Conservation (phyloP, 2,329 filamentous ascomycete genomes). For the Hymenoscyphus fructigenus region DNA sequence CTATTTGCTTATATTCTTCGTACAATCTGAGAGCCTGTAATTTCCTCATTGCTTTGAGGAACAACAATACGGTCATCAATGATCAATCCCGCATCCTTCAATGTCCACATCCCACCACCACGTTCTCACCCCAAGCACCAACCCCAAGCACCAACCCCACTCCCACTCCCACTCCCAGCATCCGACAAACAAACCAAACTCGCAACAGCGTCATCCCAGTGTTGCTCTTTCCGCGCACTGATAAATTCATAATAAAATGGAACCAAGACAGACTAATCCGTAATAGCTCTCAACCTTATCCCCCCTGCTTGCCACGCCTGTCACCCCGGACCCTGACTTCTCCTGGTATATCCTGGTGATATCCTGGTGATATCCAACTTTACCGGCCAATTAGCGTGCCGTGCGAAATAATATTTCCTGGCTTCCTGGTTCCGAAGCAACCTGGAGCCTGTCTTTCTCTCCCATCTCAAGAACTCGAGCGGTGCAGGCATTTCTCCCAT, state of each 20-base stretch:
- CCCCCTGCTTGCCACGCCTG: neutral
- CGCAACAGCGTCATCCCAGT: too few species aligned
- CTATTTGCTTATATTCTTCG: neutral
- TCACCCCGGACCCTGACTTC: neutral
- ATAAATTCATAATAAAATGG: too few species aligned
- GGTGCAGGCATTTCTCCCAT: neutral
- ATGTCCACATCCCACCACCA: neutral
- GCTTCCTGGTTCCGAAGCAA: neutral
- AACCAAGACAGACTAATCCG: too few species aligned
- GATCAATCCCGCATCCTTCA: neutral
- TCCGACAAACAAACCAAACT: too few species aligned
- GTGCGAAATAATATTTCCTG: neutral
- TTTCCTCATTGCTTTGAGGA: too few species aligned
- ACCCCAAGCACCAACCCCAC: neutral
- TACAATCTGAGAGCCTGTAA: neutral
- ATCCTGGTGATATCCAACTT: neutral
- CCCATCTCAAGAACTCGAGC: too few species aligned
- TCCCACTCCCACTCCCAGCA: neutral
- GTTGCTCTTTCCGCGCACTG: too few species aligned
- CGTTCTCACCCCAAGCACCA: neutral
- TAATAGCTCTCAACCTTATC: too few species aligned
- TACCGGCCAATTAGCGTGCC: neutral
- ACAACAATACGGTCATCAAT: neutral
- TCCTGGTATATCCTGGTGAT: too few species aligned
- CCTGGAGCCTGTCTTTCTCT: neutral